Conservation (phyloP, 345 rosid species). For the Theobroma cacao region DNA sequence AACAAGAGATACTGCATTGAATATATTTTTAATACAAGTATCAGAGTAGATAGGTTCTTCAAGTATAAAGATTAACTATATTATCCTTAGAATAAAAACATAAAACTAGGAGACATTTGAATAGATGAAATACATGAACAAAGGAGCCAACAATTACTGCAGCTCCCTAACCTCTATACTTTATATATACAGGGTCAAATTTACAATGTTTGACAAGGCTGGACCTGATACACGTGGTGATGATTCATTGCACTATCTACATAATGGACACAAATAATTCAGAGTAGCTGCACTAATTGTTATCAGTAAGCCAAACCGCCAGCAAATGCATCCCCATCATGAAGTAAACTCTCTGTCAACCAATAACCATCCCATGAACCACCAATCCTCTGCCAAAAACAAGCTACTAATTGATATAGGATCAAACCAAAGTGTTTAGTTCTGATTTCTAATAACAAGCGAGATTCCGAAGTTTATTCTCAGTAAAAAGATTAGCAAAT, state of each 20-base stretch:
- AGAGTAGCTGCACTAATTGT: background rate
- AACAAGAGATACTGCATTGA: too few species aligned
- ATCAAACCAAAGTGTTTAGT: background rate
- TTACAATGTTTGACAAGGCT: slow-evolving; percentile 16
- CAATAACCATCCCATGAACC: slow-evolving; percentile 97
- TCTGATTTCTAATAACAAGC: background rate
- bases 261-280: background rate
- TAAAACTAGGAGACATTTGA: background rate
- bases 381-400: slow-evolving; percentile 65
- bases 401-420: slow-evolving; percentile 10
- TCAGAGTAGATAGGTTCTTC: too few species aligned
- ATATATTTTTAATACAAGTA: too few species aligned
- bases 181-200: slow-evolving; percentile 13
- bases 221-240: background rate
- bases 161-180: background rate
- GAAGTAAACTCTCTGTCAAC: slow-evolving; percentile 84
- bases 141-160: background rate
- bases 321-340: slow-evolving; percentile 80
- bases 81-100: too few species aligned
- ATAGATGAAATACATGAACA: background rate
- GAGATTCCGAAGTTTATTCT: background rate
- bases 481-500: background rate
- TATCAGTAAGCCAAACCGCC: slow-evolving; percentile 87
- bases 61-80: too few species aligned
- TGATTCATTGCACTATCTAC: slow-evolving; percentile 13